A percentile compares a stretch with the other conserved stretches of the same genome.
Evolutionary conservation across 768 basidiomycete species (phyloP).

Genomic region (Collybia nuda): DNA sequence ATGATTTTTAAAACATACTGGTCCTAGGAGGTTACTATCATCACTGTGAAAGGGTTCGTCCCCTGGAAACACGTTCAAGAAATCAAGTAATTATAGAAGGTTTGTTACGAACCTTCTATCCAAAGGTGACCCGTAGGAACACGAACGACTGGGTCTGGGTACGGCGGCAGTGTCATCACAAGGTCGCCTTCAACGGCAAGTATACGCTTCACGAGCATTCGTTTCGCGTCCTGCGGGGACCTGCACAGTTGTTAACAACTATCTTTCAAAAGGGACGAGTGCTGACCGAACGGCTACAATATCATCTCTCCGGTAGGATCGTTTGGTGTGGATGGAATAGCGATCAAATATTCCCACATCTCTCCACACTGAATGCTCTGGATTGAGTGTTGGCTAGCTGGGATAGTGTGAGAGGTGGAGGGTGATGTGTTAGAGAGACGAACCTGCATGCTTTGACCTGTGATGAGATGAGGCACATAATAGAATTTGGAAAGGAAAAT

Average conservation of each 20-base stretch:
- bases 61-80: slow-evolving; percentile 33
- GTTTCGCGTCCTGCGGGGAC: slow-evolving; percentile 55
- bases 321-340: slow-evolving; percentile 33
- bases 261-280: neutral
- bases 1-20: slow-evolving; percentile 39
- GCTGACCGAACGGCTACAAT: slow-evolving; percentile 62
- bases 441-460: slow-evolving; percentile 78
- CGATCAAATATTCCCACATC: slow-evolving; percentile 69
- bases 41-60: slow-evolving; percentile 67
- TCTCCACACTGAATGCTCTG: slow-evolving; percentile 58
- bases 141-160: slow-evolving; percentile 49
- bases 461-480: slow-evolving; percentile 52
- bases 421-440: slow-evolving; percentile 7
- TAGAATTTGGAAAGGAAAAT: slow-evolving; percentile 49
- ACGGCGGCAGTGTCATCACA: slow-evolving; percentile 69
- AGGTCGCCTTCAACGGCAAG: slow-evolving; percentile 61
- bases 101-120: slow-evolving; percentile 62
- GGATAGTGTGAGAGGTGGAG: neutral
- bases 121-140: slow-evolving; percentile 69
- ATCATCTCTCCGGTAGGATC: slow-evolving; percentile 52
- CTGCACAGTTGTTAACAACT: slow-evolving; percentile 28
- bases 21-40: slow-evolving; percentile 74
- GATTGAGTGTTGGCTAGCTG: slow-evolving; percentile 70
- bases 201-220: slow-evolving; percentile 65
- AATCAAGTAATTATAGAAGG: neutral